Evolutionary conservation across 2,329 filamentous ascomycete species (phyloP).

Genomic region (Orbilia blumenaviensis): DNA sequence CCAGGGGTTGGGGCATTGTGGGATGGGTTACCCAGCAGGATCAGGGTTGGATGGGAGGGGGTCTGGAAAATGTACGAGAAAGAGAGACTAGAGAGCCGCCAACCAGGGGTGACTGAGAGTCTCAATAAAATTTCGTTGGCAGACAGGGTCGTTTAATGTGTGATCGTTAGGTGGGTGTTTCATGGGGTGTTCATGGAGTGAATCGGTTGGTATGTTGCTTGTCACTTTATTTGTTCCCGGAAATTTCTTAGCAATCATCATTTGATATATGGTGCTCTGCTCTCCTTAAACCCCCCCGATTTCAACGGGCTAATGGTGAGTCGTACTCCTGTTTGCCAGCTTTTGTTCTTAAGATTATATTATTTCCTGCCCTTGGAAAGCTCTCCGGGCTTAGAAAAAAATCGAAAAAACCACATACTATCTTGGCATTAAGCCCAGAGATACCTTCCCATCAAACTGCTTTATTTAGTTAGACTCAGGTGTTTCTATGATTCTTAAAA

Average conservation of each 20-base stretch:
- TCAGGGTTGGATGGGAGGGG: constrained; percentile 32
- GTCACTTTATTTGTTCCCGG: not conserved
- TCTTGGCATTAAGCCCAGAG: no score
- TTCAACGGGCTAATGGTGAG: not conserved
- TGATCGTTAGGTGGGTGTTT: not conserved
- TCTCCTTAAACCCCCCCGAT: no score
- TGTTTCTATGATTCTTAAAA: no score
- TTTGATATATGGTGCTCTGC: not conserved
- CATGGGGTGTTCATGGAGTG: constrained; percentile 11
- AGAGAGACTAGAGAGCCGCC: constrained; percentile 36
- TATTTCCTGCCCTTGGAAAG: no score
- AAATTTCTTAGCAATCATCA: not conserved
- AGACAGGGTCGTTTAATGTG: constrained; percentile 34
- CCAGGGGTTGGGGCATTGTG: constrained; percentile 30
- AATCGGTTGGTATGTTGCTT: not conserved
- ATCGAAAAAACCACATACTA: no score
- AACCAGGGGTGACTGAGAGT: constrained; percentile 32
- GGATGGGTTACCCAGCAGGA: constrained; percentile 32
- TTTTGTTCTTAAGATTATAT: not conserved
- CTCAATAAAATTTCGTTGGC: constrained; percentile 49
- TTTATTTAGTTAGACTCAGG: no score
- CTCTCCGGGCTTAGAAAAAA: no score
- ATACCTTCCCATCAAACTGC: no score
- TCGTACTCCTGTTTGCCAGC: not conserved
- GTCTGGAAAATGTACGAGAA: constrained; percentile 45